Evolutionary conservation across 2,329 filamentous ascomycete genomes (phyloP), one percentile per base, ranked within the genome.

Genomic region (Pseudogymnoascus sp.): DNA sequence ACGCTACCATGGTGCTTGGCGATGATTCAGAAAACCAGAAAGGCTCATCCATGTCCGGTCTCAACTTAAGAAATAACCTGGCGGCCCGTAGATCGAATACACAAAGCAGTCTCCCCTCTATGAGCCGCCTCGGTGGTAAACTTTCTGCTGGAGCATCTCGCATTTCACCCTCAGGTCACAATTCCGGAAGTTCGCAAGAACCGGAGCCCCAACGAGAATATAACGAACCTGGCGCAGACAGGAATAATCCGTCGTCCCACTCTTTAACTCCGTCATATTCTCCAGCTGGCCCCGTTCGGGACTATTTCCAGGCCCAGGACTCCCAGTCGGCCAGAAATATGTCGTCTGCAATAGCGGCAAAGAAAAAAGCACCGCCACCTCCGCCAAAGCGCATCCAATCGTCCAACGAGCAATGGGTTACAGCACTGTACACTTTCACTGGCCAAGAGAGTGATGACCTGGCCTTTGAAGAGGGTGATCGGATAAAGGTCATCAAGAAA

Each of bases 321-420:
- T 59, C 37, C 59, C 62, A 4, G 57, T 18, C 25, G 9, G 22
- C 18, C 20, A 58, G 57, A 25, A 28, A 39, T 38, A 39, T 58
- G 37, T 38, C 35, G 12, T 38, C 35, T 35, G 35, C 57, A 35
- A 62, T 62, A 1, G 75, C 75, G 5, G 76, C 73, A 4, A 89
- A 88, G 75, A 93, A 93, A 77, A 89, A 88, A 73, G 86, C 85
- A 1, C 88, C 89, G 0, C 89, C 89, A 0, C 89, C 90, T 0
- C 87, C 88, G 8, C 79, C 82, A 2, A 87, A 88, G 73, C 79
- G 82, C 61, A 73, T 76, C 11, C 75, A 80, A 79, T 65, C 74
- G 75, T 12, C 63, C 70, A 25, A 6, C 69, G 76, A 75, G 60
- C 80, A 79, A 65, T 90, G 78, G 65, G 87, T 90, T 20, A 85